Base-by-base conservation (phyloP, 1,284 basidiomycete genomes). In the Cyathus olla region DNA sequence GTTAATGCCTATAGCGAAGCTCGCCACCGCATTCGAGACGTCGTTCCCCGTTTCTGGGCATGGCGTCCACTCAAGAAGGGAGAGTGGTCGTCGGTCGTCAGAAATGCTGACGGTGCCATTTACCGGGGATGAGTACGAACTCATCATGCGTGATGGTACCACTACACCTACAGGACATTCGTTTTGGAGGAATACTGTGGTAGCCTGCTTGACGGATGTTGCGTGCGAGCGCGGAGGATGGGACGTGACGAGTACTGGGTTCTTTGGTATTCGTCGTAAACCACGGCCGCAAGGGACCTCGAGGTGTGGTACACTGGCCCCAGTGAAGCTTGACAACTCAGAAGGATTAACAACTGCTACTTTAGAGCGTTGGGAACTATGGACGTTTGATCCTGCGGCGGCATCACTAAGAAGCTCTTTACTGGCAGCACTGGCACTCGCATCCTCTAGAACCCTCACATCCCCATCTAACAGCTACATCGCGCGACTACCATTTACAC, bases 351-450 rank as follows among this genome's bases (percentile, higher is more conserved):
- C 90, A 26, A 69, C 77, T 21, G 82, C 89, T 17, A 88, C 88
- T 24, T 74, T 95, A 52, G 90, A 94, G 63, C 81, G 93, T 59
- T 95, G 93, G 93, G 92, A 95, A 67, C 70, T 92, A 31, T 95
- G 93, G 93, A 85, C 82, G 40, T 91, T 91, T 68, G 90, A 94
- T 68, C 86, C 87, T 4, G 75, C 81, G 4, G 75, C 80, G 21
- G 76, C 83, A 13, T 72, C 73, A 28, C 60, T 90, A 54, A 84
- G 84, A 57, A 83, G 81, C 19, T 88, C 87, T 2, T 59, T 85
- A 8, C 72, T 93, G 42, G 80, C 83, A 2, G 74, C 82, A 37
- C 74, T 93, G 22, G 69, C 74, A 39, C 55, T 65, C 24, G 62
- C 66, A 64, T 61, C 67, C n/a, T 66, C 69, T 6, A 63, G 71